Percentiles rank a stretch among this genome's conserved stretches.
These are phyloP conservation scores for Achlya hypogyna DNA, from an alignment of 352 stramenopile species.

Conservation along the genomic window DNA sequence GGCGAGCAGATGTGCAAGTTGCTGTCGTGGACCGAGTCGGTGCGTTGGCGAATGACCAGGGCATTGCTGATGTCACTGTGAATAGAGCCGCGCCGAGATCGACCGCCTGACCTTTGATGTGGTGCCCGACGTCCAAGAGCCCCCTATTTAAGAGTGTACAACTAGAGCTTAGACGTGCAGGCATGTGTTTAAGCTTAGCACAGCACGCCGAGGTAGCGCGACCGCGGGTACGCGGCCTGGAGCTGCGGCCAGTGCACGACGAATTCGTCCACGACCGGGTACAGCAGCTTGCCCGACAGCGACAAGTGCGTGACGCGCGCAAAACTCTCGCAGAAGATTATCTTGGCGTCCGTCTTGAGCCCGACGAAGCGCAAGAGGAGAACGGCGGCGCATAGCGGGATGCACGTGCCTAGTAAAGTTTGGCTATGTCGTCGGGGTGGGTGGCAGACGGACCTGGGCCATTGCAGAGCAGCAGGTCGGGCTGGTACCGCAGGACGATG, in stretches of 20 bases:
- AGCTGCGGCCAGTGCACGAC: slow-evolving; percentile 92
- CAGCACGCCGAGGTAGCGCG: slow-evolving; percentile 82
- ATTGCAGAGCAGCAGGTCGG: slow-evolving; percentile 90
- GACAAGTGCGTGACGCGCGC: slow-evolving; percentile 88
- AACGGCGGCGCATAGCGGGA: slow-evolving; percentile 83
- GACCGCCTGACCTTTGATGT: slow-evolving; percentile 7
- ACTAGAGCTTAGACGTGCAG: background rate
- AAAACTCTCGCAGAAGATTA: slow-evolving; percentile 94
- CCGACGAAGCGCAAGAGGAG: slow-evolving; percentile 80
- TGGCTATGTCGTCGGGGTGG: background rate
- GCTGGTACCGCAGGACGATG: slow-evolving; percentile 60
- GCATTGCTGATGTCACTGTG: background rate
- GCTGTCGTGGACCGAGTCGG: slow-evolving; percentile 64
- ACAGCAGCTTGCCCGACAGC: slow-evolving; percentile 89
- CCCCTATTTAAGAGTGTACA: background rate
- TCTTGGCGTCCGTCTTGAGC: slow-evolving; percentile 43
- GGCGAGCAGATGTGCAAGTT: slow-evolving; percentile 65
- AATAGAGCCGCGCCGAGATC: slow-evolving; percentile 12
- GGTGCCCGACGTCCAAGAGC: background rate
- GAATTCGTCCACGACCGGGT: slow-evolving; percentile 90
- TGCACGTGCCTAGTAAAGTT: slow-evolving; percentile 82
- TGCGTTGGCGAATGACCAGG: background rate
- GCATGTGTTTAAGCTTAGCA: slow-evolving; percentile 35
- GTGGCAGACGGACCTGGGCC: slow-evolving; percentile 51
- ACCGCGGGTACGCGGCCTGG: slow-evolving; percentile 64